Percentiles rank a stretch among this genome's conserved stretches.
Conservation (phyloP, 202 grass and related monocot species). For the Digitaria exilis region DNA sequence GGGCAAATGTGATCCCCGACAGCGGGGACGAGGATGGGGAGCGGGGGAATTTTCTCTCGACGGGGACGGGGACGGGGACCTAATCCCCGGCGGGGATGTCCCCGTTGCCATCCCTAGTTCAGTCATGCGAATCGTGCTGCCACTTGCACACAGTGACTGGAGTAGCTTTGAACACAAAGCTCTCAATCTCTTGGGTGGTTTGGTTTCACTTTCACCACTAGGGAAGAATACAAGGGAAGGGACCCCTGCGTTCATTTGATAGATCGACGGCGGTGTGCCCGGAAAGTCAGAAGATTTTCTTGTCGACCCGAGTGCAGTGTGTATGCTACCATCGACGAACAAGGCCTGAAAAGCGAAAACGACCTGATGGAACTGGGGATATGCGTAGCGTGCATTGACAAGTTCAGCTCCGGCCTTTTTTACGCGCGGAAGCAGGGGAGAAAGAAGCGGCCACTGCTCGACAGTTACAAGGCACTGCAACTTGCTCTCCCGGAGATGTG, state of each 20-base stretch:
- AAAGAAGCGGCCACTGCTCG: slow-evolving; percentile 2
- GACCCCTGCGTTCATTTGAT: not conserved
- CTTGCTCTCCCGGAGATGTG: not conserved
- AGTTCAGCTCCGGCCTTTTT: not conserved
- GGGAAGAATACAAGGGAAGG: not conserved
- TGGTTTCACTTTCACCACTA: slow-evolving; percentile 9
- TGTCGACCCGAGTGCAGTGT: not conserved
- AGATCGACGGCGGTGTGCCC: not conserved
- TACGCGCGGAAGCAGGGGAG: not conserved
- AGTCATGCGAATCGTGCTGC: not conserved
- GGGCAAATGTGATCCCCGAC: too few relatives aligned
- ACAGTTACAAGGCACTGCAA: not conserved
- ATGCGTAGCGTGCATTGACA: slow-evolving; percentile 29
- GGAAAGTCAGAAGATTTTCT: slow-evolving; percentile 1
- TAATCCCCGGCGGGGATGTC: too few relatives aligned
- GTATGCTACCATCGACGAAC: not conserved
- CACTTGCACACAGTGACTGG: not conserved
- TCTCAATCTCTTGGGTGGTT: not conserved
- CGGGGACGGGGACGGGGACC: too few relatives aligned
- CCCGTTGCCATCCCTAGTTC: too few relatives aligned
- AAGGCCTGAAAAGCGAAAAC: not conserved
- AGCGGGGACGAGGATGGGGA: too few relatives aligned
- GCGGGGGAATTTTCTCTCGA: too few relatives aligned
- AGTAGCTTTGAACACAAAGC: not conserved
- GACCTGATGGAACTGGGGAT: slow-evolving; percentile 15